These are phyloP conservation scores for Penicillium occitanis DNA, from an alignment of 2,329 filamentous ascomycete species.

Conservation along the genomic window DNA sequence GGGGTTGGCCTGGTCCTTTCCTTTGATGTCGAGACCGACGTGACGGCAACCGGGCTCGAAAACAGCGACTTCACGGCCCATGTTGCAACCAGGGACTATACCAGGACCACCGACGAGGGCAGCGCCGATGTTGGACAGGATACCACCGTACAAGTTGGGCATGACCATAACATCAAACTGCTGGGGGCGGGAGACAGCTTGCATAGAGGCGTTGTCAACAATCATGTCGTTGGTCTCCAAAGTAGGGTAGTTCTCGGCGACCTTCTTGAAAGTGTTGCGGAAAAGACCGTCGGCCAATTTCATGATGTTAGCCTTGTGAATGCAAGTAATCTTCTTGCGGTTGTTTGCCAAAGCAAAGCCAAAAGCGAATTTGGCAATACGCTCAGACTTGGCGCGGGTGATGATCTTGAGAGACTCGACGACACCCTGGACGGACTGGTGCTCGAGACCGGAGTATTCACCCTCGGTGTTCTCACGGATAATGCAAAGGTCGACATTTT, in stretches of 20 bases:
- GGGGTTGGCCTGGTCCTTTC: slow-evolving; percentile 98
- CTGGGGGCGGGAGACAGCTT: slow-evolving; percentile 92
- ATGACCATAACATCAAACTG: slow-evolving; percentile 99
- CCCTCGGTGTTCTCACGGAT: slow-evolving; percentile 99
- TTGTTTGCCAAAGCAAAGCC: slow-evolving; percentile 97
- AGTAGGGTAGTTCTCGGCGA: slow-evolving; percentile 92
- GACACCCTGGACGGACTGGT: slow-evolving; percentile 93
- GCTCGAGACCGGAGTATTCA: slow-evolving; percentile 98
- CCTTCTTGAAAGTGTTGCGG: slow-evolving; percentile 92
- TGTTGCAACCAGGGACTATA: slow-evolving; percentile 98
- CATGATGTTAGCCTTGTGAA: slow-evolving; percentile 99
- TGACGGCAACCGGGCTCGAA: slow-evolving; percentile 99
- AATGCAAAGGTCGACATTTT: slow-evolving; percentile 96
- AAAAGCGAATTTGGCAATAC: slow-evolving; percentile 98
- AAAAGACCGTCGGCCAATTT: slow-evolving; percentile 98
- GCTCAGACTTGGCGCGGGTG: slow-evolving; percentile 97
- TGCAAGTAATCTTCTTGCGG: slow-evolving; percentile 98
- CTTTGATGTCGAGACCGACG: slow-evolving; percentile 99
- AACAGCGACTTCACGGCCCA: slow-evolving; percentile 96
- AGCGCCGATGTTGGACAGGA: slow-evolving; percentile 97
- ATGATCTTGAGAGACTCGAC: slow-evolving; percentile 99
- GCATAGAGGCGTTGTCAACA: slow-evolving; percentile 99
- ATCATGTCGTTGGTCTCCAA: slow-evolving; percentile 99
- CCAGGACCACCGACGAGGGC: slow-evolving; percentile 95
- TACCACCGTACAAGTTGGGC: slow-evolving; percentile 98